Percentiles rank a stretch among this genome's conserved stretches.
Conservation (phyloP, 2,329 filamentous ascomycete species). For the Colletotrichum acutatum region DNA sequence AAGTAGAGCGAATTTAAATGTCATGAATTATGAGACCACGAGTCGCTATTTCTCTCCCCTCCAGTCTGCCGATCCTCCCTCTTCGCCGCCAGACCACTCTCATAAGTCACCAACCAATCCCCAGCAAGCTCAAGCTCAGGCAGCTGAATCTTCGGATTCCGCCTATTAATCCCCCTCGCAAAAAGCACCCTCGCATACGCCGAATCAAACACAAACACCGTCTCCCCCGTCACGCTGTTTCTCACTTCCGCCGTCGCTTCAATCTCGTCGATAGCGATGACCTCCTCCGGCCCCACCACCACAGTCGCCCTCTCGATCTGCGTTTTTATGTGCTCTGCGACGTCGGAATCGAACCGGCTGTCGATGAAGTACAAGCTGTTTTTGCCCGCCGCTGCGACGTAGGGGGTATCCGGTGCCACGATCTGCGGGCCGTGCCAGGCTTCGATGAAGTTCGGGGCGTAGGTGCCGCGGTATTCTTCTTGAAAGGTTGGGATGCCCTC, state of each 20-base stretch:
- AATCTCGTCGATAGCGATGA: conserved; percentile 15
- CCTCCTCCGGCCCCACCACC: not conserved
- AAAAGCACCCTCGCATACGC: conserved; percentile 29
- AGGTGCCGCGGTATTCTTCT: conserved; percentile 23
- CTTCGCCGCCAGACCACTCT: not conserved
- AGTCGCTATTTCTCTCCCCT: no score
- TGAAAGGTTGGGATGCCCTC: not conserved
- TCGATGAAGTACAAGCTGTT: conserved; percentile 36
- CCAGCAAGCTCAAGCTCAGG: conserved; percentile 22
- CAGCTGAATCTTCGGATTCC: conserved; percentile 25
- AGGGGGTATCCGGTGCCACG: conserved; percentile 35
- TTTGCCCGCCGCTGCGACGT: conserved; percentile 31
- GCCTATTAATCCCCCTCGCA: conserved; percentile 31
- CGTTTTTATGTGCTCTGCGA: conserved; percentile 31
- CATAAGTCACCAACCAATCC: conserved; percentile 28
- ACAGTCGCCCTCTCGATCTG: conserved; percentile 31
- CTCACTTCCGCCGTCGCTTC: conserved; percentile 12
- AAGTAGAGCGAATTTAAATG: no score
- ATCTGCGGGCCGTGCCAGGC: conserved; percentile 27
- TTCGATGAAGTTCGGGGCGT: conserved; percentile 23
- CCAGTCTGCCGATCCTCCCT: no score
- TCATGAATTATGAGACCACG: no score
- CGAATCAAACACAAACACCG: conserved; percentile 34
- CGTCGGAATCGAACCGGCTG: conserved; percentile 19
- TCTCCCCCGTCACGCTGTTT: conserved; percentile 2